A percentile compares a stretch with the other conserved stretches of the same genome.
Conservation (phyloP, 108 stramenopile genomes). For the Discostella pseudostelligera region DNA sequence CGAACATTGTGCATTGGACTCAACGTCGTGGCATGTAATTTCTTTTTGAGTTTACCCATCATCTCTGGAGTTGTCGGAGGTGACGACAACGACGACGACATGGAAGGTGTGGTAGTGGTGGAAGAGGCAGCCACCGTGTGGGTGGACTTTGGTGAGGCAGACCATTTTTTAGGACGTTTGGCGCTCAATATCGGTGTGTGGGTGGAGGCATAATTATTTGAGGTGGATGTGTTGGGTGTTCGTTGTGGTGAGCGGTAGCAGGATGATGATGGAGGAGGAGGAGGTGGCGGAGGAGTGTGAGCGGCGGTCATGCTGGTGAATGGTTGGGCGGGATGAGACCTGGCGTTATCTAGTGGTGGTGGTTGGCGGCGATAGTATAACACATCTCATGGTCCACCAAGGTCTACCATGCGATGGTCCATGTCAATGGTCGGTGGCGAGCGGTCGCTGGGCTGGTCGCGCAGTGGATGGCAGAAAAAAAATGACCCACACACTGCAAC, state of each 20-base stretch:
- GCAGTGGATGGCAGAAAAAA: too few species aligned
- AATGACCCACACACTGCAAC: too few species aligned
- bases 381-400: too few species aligned
- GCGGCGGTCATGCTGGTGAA: background rate
- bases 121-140: background rate
- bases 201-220: slow-evolving; percentile 42
- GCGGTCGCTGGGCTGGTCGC: too few species aligned
- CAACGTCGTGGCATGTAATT: slow-evolving; percentile 12
- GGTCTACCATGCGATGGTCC: too few species aligned
- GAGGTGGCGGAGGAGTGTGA: background rate
- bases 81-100: background rate
- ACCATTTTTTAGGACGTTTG: slow-evolving; percentile 45
- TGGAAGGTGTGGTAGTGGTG: background rate
- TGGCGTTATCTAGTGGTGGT: too few species aligned
- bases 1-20: slow-evolving; percentile 75
- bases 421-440: too few species aligned
- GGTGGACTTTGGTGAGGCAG: background rate
- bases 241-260: background rate
- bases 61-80: background rate
- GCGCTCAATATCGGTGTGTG: slow-evolving; percentile 71
- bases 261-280: background rate
- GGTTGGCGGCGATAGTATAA: too few species aligned
- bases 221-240: slow-evolving; percentile 5
- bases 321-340: too few species aligned
- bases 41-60: background rate